A percentile compares a stretch with the other conserved stretches of the same genome.
Conservation (phyloP, 2,329 filamentous ascomycete genomes). For the Byssochlamys sp. region DNA sequence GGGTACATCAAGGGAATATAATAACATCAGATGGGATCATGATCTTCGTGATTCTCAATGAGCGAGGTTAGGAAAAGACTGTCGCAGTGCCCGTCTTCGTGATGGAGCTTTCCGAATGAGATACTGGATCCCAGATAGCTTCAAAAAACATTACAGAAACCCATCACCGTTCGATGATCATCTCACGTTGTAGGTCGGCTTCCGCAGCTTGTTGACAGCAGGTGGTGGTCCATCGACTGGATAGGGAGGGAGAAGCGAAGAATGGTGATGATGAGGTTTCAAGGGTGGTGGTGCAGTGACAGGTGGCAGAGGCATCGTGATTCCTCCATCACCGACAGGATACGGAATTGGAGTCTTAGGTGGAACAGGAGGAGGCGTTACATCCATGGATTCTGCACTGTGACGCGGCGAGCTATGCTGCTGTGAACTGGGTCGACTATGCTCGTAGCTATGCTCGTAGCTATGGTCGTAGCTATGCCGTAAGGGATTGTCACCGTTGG, state of each 20-base stretch:
- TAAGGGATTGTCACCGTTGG: constrained; percentile 20
- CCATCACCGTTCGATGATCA: constrained; percentile 18
- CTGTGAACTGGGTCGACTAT: constrained; percentile 20
- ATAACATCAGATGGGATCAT: background rate
- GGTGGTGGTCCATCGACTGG: constrained; percentile 74
- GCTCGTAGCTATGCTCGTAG: constrained; percentile 34
- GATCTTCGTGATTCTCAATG: background rate
- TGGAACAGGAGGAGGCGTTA: constrained; percentile 55
- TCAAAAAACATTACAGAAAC: background rate
- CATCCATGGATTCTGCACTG: constrained; percentile 24
- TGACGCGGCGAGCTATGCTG: constrained; percentile 23
- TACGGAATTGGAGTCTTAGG: constrained; percentile 67
- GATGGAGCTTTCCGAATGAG: background rate
- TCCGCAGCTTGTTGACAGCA: constrained; percentile 72
- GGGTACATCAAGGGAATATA: background rate
- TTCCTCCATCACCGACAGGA: constrained; percentile 21
- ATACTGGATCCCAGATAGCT: background rate
- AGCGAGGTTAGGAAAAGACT: background rate
- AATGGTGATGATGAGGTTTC: constrained; percentile 1
- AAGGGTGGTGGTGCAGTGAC: constrained; percentile 19
- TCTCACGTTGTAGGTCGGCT: constrained; percentile 60
- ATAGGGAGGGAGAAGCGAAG: constrained; percentile 53
- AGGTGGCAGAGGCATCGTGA: constrained; percentile 29
- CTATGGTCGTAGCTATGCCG: constrained; percentile 30
- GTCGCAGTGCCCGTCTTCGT: background rate